These are phyloP conservation scores for Plasmodium cynomolgi DNA, from an alignment of 169 alveolate genomes.

Conservation along the genomic window DNA sequence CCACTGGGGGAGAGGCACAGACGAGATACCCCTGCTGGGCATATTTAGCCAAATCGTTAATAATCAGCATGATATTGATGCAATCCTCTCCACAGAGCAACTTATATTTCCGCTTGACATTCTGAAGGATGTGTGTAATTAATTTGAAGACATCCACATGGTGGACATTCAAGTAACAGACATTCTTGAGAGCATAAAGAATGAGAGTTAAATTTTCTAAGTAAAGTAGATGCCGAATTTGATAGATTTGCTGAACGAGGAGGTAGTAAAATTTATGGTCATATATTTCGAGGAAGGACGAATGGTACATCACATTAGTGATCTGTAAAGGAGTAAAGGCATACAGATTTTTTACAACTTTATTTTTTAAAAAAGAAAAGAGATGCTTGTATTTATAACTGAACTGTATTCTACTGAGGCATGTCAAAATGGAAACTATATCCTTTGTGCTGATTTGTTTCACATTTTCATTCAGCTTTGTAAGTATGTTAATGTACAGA, in stretches of 20 bases:
- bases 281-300: constrained; percentile 61
- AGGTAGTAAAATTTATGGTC: constrained; percentile 70
- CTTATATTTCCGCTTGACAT: constrained; percentile 35
- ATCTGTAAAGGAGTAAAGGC: constrained; percentile 66
- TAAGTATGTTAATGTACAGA: constrained; percentile 49
- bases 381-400: constrained; percentile 63
- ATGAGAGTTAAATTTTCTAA: constrained; percentile 57
- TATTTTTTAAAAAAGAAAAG: constrained; percentile 58
- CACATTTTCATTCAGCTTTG: constrained; percentile 65
- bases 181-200: constrained; percentile 56
- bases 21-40: constrained; percentile 24
- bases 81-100: constrained; percentile 66
- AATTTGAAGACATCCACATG: constrained; percentile 29
- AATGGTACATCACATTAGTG: constrained; percentile 67
- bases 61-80: constrained; percentile 52
- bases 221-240: constrained; percentile 37
- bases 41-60: constrained; percentile 27
- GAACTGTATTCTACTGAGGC: constrained; percentile 65
- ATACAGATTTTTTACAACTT: constrained; percentile 58
- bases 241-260: constrained; percentile 49
- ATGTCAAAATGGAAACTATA: constrained; percentile 59
- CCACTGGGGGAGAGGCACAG: neutral
- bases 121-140: constrained; percentile 37
- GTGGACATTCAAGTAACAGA: constrained; percentile 46
- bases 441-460: constrained; percentile 63